phyloP scores from a whole-genome alignment of 306 rosid species.

The Dalbergia oliveri region DNA sequence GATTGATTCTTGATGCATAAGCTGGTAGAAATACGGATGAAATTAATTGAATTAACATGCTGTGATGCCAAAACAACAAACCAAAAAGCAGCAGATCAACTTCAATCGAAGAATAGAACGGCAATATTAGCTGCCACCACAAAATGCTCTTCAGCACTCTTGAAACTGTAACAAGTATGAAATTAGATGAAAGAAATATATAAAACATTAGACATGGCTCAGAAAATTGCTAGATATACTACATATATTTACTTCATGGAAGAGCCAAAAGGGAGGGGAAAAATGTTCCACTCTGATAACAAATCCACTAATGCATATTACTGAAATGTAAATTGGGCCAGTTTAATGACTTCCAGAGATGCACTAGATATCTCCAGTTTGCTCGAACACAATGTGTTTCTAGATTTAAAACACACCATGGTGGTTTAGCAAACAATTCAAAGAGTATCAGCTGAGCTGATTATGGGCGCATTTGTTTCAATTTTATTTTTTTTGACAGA shows the following conservation, averaged over 20 bases:
- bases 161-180: background rate
- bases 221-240: background rate
- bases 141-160: constrained; percentile 1
- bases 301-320: background rate
- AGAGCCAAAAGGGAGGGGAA: background rate
- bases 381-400: background rate
- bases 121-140: background rate
- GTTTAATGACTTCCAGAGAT: background rate
- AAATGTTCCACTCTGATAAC: background rate
- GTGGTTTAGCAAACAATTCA: background rate
- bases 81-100: background rate
- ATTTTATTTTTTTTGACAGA: too few species aligned
- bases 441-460: background rate
- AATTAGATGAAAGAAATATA: background rate
- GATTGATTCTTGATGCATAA: constrained; percentile 25
- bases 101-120: constrained; percentile 19
- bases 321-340: constrained; percentile 6
- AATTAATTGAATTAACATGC: constrained; percentile 11
- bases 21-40: background rate
- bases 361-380: constrained; percentile 22
- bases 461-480: too few species aligned
- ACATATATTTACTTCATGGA: background rate
- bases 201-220: background rate
- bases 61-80: constrained; percentile 7
- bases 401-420: constrained; percentile 16